A percentile compares a stretch with the other conserved stretches of the same genome.
Conservation (phyloP, 495 filamentous ascomycete species). For the Daldinia concentrica region DNA sequence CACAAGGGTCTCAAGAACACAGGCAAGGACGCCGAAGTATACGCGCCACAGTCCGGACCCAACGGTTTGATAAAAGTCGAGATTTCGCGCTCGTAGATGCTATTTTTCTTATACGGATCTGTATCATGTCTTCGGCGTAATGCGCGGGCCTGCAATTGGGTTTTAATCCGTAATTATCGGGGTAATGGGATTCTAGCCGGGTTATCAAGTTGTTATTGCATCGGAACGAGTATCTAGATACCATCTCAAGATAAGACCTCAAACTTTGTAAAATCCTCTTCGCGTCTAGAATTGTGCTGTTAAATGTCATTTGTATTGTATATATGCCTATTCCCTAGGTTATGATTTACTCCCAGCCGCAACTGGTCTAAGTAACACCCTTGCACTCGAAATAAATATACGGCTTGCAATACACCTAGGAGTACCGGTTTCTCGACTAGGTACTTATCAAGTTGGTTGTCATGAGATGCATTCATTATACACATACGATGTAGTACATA, state of each 20-base stretch:
- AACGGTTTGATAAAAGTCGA: slow-evolving; percentile 98
- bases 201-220: slow-evolving; percentile 20
- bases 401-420: neutral
- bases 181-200: slow-evolving; percentile 1
- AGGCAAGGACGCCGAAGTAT: slow-evolving; percentile 95
- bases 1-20: slow-evolving; percentile 97
- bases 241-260: slow-evolving; percentile 18
- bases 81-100: slow-evolving; percentile 67
- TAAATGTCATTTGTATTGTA: neutral
- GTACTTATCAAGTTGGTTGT: slow-evolving; percentile 8
- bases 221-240: slow-evolving; percentile 30
- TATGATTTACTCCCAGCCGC: neutral
- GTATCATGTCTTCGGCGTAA: slow-evolving; percentile 29
- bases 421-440: neutral
- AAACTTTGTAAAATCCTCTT: neutral
- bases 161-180: slow-evolving; percentile 21
- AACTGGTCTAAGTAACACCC: neutral
- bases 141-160: slow-evolving; percentile 17
- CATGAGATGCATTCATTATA: slow-evolving; percentile 38
- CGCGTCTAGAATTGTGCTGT: neutral
- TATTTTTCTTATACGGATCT: neutral
- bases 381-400: neutral
- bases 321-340: neutral
- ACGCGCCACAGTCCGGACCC: slow-evolving; percentile 88
- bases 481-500: slow-evolving; percentile 39